Evolutionary conservation across 176 grass and related monocot species (phyloP), one percentile per base, ranked within the genome.

Genomic region (Themeda triandra): DNA sequence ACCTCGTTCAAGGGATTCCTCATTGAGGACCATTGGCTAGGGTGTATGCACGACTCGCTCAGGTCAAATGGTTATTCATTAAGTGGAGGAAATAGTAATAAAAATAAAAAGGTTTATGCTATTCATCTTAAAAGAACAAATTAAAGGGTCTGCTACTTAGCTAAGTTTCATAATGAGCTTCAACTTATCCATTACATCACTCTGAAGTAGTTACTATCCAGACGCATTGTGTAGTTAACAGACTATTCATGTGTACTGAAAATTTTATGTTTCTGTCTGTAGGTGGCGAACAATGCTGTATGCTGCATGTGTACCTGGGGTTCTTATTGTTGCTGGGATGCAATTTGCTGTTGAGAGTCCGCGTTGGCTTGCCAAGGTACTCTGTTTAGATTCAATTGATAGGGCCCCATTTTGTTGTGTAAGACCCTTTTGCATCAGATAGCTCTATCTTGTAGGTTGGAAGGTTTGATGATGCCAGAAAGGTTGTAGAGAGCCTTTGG

Each of bases 291-390:
- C 86, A 81, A 92, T 99, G 89, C 90, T 99, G 73, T 96, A 89
- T 86, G 91, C 89, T 73, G 96, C 96, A 83, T 99, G 93, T 91
- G 79, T 83, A 14, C 96, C 96, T 87, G 91, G 93, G 63, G 42
- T 92, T 87, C 65, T 93, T 86, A 89, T 96, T 82, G 84, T 87
- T 81, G 35, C 86, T 59, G 96, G 96, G 67, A 96, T 99, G 96
- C 96, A 99, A 84, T 99, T 96, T 85, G 91, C 96, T 78, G 93
- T 91, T 79, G 96, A 99, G 78, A 98, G 96, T 85, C 96, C 91
- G 0, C 91, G 93, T 35, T 99, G 93, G 96, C 93, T 99, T 64
- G 92, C 89, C 46, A 99, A 96, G 93, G 96, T 99, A 85, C n/a
- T 37, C 15, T 66, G 68, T 75, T 83, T 23, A 37, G 30, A 18